A percentile compares a stretch with the other conserved stretches of the same genome.
These are phyloP conservation scores for Sporisorium exsertum DNA, from an alignment of 1,284 basidiomycete genomes.

Conservation along the genomic window DNA sequence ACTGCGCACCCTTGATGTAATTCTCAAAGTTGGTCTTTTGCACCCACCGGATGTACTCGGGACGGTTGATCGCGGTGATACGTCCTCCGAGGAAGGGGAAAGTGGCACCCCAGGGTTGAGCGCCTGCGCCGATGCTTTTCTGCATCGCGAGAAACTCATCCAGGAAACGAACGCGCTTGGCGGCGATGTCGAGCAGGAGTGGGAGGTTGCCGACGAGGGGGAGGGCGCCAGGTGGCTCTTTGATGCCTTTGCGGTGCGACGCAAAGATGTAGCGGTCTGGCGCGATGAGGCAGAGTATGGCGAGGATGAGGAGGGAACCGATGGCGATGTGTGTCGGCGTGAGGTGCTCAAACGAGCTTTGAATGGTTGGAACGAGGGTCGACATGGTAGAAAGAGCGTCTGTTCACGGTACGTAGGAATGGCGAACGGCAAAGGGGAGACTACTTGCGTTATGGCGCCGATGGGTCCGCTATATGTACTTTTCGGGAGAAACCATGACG, in stretches of 20 bases:
- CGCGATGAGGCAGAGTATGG: constrained; percentile 45
- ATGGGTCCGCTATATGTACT: neutral
- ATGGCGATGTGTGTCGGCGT: constrained; percentile 32
- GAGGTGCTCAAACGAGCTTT: constrained; percentile 37
- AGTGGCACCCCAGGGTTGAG: constrained; percentile 35
- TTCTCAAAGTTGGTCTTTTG: constrained; percentile 61
- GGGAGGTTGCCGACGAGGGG: constrained; percentile 47
- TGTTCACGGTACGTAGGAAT: too few species aligned
- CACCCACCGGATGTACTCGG: constrained; percentile 53
- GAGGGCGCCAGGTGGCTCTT: constrained; percentile 30
- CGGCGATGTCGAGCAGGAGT: constrained; percentile 42
- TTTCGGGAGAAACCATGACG: too few species aligned
- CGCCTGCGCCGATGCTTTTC: constrained; percentile 22
- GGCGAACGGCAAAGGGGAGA: too few species aligned
- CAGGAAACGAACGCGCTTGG: constrained; percentile 42
- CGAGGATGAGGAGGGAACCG: constrained; percentile 25
- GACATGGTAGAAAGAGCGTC: constrained; percentile 16
- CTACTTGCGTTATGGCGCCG: too few species aligned
- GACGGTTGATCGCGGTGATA: constrained; percentile 45
- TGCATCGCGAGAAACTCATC: constrained; percentile 42
- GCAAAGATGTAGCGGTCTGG: constrained; percentile 48
- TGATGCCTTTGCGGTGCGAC: constrained; percentile 45
- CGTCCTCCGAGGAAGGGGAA: constrained; percentile 38
- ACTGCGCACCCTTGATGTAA: constrained; percentile 45
- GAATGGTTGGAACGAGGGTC: constrained; percentile 23